Evolutionary conservation across 2,329 filamentous ascomycete species (phyloP).

Genomic region (Fusarium albosuccineum): DNA sequence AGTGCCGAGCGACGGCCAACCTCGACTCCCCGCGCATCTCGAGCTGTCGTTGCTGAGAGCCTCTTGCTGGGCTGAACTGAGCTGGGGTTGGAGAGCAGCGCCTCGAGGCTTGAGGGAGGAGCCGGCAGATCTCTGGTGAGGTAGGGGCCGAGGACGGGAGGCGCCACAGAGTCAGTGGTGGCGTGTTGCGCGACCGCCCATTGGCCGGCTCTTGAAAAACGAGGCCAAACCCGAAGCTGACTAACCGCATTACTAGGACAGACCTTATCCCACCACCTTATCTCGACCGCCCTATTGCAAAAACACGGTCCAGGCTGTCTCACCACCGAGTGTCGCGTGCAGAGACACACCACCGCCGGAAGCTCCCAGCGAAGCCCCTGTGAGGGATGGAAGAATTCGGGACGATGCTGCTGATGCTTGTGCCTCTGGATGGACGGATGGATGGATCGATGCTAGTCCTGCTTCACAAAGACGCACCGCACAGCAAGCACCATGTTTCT

Average conservation of each 20-base stretch:
- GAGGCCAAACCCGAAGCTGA: slow-evolving; percentile 11
- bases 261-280: slow-evolving; percentile 25
- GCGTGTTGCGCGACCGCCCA: slow-evolving; percentile 2
- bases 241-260: slow-evolving; percentile 23
- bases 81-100: not conserved
- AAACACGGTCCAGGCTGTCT: slow-evolving; percentile 13
- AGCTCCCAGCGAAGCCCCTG: not conserved
- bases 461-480: not conserved
- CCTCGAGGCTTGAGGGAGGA: not conserved
- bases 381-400: not conserved
- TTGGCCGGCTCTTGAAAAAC: slow-evolving; percentile 8
- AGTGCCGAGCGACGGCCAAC: slow-evolving; percentile 15
- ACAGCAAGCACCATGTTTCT: too few species aligned
- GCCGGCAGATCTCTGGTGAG: slow-evolving; percentile 10
- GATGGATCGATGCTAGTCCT: slow-evolving; percentile 2
- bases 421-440: not conserved
- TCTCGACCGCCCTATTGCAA: slow-evolving; percentile 14
- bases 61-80: slow-evolving; percentile 1
- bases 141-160: not conserved
- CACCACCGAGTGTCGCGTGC: slow-evolving; percentile 6
- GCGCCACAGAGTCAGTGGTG: slow-evolving; percentile 18
- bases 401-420: not conserved
- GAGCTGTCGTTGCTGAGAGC: slow-evolving; percentile 1
- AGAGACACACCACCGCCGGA: slow-evolving; percentile 20
- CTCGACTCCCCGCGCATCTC: slow-evolving; percentile 18